Evolutionary conservation across 2,329 filamentous ascomycete genomes (phyloP).

Genomic region (Verticillium zaregamsianum): DNA sequence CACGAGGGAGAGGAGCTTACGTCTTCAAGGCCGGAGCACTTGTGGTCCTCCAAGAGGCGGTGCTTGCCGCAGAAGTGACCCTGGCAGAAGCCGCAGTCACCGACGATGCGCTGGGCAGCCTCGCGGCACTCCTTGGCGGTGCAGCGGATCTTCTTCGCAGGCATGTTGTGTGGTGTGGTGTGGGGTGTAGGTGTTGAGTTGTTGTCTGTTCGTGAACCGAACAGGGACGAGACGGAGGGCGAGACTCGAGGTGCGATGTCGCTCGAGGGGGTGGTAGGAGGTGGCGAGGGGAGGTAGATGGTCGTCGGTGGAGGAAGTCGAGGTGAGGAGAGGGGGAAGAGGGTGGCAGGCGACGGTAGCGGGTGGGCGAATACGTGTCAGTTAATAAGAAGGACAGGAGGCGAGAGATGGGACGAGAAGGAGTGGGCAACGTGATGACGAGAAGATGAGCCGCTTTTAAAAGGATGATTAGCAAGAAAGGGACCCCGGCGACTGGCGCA

Average conservation of each 20-base stretch:
- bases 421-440: not conserved
- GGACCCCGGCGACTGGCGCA: not conserved
- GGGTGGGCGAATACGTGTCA: conserved; percentile 14
- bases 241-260: conserved; percentile 1
- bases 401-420: not conserved
- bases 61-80: conserved; percentile 96
- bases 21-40: conserved; percentile 88
- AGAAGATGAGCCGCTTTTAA: not conserved
- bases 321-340: not conserved
- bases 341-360: conserved; percentile 7
- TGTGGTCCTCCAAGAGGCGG: conserved; percentile 88
- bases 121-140: conserved; percentile 86
- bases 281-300: not conserved
- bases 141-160: conserved; percentile 78
- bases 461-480: not conserved
- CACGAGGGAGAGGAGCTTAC: conserved; percentile 43
- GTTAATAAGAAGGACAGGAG: not conserved
- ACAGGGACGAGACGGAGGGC: not conserved
- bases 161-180: conserved; percentile 39
- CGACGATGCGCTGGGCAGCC: conserved; percentile 85
- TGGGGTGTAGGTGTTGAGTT: conserved; percentile 1
- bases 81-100: conserved; percentile 92
- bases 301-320: not conserved
- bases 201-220: not conserved
- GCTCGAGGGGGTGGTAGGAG: not conserved